Evolutionary conservation across 768 basidiomycete species (phyloP), one percentile per base, ranked within the genome.

Genomic region (Leccinum uliginosum): DNA sequence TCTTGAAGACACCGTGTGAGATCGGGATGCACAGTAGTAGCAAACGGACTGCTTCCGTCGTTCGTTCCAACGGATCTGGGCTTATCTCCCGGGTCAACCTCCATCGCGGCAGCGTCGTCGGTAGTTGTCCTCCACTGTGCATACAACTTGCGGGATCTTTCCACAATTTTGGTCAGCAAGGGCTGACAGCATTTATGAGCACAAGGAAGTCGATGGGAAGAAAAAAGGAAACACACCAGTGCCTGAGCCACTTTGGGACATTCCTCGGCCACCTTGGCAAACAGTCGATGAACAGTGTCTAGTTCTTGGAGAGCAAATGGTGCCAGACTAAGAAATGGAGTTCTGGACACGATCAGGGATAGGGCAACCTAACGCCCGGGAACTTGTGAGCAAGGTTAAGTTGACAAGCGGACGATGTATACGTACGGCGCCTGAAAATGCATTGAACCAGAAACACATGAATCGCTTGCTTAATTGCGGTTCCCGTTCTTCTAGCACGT

Each of bases 381-480:
- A 50, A 55, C 40, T 21, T 21, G 17, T 60, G 56, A 50, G 27
- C 43, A 38, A 23, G 47, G 43, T 34, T 5, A 23, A 12, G 43
- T 34, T 7, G 24, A 10, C 46, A 46, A 29, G 27, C 35, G 7
- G 38, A 48, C 5, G 35, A 50, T 21, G 15, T 14, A 58, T 44
- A 75, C 85, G 71, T 67, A 87, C 87, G 57, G 83, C 83, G 8
- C 84, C 84, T 45, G 87, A 87, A 67, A 87, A 87, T 19, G 81
- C 76, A 64, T 89, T 87, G 57, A 85, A 84, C 87, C 88, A 91
- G 63, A 87, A 83, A 66, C 83, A 80, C 69, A 86, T 77, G 61
- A 87, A 85, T 29, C 88, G 78, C 51, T 79, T 79, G 59, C 81
- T 83, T 50, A 89, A 69, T 60, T 84, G 80, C 8, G 82, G 79